A percentile compares a stretch with the other conserved stretches of the same genome.
Conservation (phyloP, 2,329 filamentous ascomycete species). For the Bipolaris oryzae region DNA sequence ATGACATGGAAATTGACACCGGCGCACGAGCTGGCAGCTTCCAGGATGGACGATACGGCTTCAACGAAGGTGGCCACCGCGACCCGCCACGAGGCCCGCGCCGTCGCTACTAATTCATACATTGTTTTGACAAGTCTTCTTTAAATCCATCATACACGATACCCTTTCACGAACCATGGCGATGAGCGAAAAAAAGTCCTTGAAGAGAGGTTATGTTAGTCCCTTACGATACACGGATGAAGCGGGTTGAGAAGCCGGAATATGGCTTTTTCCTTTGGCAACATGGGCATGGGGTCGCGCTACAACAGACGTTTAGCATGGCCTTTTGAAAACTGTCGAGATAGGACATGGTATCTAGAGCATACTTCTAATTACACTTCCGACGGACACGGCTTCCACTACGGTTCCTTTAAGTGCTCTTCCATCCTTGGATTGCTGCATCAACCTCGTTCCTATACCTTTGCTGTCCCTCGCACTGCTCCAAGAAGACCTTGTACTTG, state of each 20-base stretch:
- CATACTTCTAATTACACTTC: conserved; percentile 5
- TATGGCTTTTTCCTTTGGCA: conserved; percentile 4
- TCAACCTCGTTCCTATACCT: conserved; percentile 81
- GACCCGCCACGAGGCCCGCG: conserved; percentile 44
- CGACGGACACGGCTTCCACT: neutral
- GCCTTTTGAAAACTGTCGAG: neutral
- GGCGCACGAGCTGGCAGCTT: conserved; percentile 44
- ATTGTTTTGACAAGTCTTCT: conserved; percentile 3
- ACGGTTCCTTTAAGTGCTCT: conserved; percentile 4
- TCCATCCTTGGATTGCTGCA: conserved; percentile 51
- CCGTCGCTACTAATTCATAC: conserved; percentile 37
- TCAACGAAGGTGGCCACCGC: conserved; percentile 37
- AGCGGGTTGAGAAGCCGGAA: neutral
- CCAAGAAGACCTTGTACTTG: conserved; percentile 95
- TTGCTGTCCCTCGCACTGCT: conserved; percentile 87
- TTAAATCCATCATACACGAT: conserved; percentile 30
- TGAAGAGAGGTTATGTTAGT: neutral
- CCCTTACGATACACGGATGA: neutral
- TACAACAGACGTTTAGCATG: neutral
- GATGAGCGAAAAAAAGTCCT: conserved; percentile 5
- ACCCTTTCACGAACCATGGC: conserved; percentile 28
- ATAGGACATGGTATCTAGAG: conserved; percentile 9
- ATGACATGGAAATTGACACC: conserved; percentile 53
- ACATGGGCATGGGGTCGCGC: conserved; percentile 3
- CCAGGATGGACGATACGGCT: conserved; percentile 54